Conservation (phyloP, 768 basidiomycete genomes). For the Amanita exitialis region DNA sequence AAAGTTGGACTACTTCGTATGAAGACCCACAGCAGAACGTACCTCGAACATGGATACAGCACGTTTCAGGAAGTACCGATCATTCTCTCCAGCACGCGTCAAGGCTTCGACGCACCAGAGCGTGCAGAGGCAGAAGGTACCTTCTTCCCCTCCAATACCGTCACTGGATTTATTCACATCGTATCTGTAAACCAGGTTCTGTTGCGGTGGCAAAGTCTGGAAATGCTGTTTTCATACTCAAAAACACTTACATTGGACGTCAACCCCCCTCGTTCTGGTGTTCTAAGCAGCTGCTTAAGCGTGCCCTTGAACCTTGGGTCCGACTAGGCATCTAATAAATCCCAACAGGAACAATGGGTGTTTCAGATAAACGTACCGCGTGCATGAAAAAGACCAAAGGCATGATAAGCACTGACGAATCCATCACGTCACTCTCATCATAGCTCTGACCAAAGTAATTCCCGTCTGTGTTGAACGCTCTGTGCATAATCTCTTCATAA, state of each 20-base stretch:
- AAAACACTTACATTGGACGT: conserved; percentile 62
- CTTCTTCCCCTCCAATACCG: conserved; percentile 94
- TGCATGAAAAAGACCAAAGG: conserved; percentile 90
- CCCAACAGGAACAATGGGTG: neutral
- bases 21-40: conserved; percentile 8
- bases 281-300: conserved; percentile 71
- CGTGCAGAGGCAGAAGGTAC: conserved; percentile 87
- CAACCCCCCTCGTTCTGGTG: conserved; percentile 84
- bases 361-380: conserved; percentile 35
- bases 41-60: conserved; percentile 91
- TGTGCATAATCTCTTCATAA: conserved; percentile 90
- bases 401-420: conserved; percentile 87
- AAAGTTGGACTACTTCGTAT: neutral
- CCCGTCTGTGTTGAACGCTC: conserved; percentile 70
- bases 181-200: conserved; percentile 87
- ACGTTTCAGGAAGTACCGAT: conserved; percentile 50
- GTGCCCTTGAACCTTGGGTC: conserved; percentile 88
- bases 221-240: no score
- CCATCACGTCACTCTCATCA: conserved; percentile 73
- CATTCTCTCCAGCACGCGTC: conserved; percentile 77
- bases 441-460: conserved; percentile 82
- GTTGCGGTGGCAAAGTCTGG: neutral
- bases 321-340: conserved; percentile 29
- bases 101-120: conserved; percentile 85
- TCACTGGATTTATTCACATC: conserved; percentile 81